These are phyloP conservation scores for Fusarium sp. DNA, from an alignment of 2,329 filamentous ascomycete genomes.

Conservation along the genomic window DNA sequence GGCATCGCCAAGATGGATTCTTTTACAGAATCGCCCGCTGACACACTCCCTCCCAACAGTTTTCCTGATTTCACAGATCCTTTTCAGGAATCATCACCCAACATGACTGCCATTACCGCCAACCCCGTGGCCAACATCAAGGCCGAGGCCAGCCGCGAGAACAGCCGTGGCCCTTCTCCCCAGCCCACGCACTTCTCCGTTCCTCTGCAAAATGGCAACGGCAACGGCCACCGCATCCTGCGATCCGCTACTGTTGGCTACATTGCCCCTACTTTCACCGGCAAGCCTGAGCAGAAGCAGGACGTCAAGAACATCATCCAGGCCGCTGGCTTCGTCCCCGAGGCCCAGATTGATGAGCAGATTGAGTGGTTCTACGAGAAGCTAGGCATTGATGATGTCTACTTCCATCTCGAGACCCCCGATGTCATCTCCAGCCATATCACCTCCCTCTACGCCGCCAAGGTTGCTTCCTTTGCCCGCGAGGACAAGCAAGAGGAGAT, in stretches of 20 bases:
- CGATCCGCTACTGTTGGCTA: constrained; percentile 94
- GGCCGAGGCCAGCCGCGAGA: constrained; percentile 52
- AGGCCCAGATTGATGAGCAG: constrained; percentile 82
- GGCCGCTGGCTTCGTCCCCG: constrained; percentile 85
- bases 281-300: constrained; percentile 91
- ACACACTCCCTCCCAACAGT: constrained; percentile 52
- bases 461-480: constrained; percentile 90
- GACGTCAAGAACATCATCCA: constrained; percentile 82
- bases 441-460: constrained; percentile 95
- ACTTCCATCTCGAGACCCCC: constrained; percentile 90
- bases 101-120: constrained; percentile 50
- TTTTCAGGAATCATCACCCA: constrained; percentile 46
- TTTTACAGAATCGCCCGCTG: constrained; percentile 52
- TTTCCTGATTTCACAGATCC: constrained; percentile 58
- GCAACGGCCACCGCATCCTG: constrained; percentile 76
- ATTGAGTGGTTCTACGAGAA: constrained; percentile 98
- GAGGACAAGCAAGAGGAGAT: constrained; percentile 96
- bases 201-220: constrained; percentile 58
- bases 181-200: constrained; percentile 87
- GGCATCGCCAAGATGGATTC: constrained; percentile 49
- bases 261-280: constrained; percentile 91
- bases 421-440: constrained; percentile 93
- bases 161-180: constrained; percentile 77
- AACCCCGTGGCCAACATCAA: constrained; percentile 56
- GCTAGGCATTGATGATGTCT: constrained; percentile 97